A percentile compares a stretch with the other conserved stretches of the same genome.
These are phyloP conservation scores for Neonectria sp. DNA, from an alignment of 2,329 filamentous ascomycete species.

Conservation along the genomic window DNA sequence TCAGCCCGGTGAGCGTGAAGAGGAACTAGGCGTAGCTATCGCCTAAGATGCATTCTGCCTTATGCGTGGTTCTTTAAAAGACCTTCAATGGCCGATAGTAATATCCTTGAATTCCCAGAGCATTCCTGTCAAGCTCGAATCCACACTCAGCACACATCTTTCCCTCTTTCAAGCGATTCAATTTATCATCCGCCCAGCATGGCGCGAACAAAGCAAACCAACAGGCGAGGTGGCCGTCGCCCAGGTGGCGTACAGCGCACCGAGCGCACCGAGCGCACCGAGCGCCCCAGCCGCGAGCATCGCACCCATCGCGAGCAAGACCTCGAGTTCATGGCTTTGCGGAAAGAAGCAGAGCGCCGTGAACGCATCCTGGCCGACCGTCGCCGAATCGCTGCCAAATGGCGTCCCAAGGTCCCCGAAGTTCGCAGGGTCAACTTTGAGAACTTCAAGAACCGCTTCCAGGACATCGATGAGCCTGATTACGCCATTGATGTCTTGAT, in stretches of 20 bases:
- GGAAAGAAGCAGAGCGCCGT: conserved; percentile 55
- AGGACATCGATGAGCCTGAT: conserved; percentile 52
- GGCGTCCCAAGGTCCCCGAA: conserved; percentile 58
- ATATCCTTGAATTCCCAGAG: background rate
- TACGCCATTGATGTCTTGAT: conserved; percentile 59
- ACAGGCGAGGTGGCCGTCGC: conserved; percentile 30
- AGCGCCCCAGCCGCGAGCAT: background rate
- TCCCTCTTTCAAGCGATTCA: background rate
- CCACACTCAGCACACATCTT: background rate
- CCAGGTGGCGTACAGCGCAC: background rate
- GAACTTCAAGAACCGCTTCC: conserved; percentile 61
- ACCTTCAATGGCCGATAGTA: background rate
- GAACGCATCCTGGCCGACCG: conserved; percentile 55
- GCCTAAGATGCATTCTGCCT: background rate
- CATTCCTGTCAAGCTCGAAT: background rate
- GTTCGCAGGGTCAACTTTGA: conserved; percentile 60
- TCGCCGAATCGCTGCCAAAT: conserved; percentile 55
- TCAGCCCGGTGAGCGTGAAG: background rate
- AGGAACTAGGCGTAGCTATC: too few relatives aligned
- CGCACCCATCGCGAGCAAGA: conserved; percentile 48
- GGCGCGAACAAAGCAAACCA: conserved; percentile 33
- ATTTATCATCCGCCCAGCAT: conserved; percentile 22
- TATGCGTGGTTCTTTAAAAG: background rate
- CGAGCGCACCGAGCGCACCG: background rate
- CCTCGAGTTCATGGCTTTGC: conserved; percentile 48